A percentile compares a stretch with the other conserved stretches of the same genome.
Conservation (phyloP, 2,329 filamentous ascomycete genomes). For the Arthrinium phaeospermum region DNA sequence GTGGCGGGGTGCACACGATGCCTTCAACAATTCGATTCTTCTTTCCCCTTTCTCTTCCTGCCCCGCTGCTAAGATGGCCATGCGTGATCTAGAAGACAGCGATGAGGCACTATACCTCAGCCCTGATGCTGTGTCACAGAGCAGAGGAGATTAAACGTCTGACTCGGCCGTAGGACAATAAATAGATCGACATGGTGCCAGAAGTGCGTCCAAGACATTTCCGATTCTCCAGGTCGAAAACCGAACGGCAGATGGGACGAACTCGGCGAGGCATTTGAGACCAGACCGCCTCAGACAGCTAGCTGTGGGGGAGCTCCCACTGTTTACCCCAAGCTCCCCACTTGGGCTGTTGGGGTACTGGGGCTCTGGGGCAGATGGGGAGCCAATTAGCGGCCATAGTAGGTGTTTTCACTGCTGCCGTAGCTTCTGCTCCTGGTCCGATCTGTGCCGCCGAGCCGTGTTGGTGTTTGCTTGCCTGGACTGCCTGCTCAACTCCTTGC, state of each 20-base stretch:
- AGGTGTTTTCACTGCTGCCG: not conserved
- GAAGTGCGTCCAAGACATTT: not conserved
- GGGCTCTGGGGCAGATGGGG: not conserved
- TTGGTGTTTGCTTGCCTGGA: not conserved
- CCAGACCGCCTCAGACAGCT: not conserved
- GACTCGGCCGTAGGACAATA: not conserved
- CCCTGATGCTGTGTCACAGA: not conserved
- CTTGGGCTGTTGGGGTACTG: not conserved
- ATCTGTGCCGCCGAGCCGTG: not conserved
- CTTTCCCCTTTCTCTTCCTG: not conserved
- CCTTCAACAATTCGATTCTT: not conserved
- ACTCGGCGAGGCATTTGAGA: not conserved
- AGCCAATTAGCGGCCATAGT: not conserved
- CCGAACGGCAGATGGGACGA: not conserved
- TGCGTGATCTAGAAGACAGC: not conserved
- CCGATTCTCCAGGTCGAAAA: not conserved
- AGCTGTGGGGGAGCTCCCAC: not conserved
- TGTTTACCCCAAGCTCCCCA: not conserved
- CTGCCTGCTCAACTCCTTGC: not conserved
- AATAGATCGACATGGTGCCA: not conserved
- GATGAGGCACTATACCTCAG: not conserved
- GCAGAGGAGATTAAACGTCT: not conserved
- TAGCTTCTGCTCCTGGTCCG: not conserved
- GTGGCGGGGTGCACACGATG: not conserved
- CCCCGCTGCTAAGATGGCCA: not conserved